Percentiles rank a stretch among this genome's conserved stretches.
These are phyloP conservation scores for Macrophomina pseudophaseolina DNA, from an alignment of 2,329 filamentous ascomycete species.

Conservation along the genomic window DNA sequence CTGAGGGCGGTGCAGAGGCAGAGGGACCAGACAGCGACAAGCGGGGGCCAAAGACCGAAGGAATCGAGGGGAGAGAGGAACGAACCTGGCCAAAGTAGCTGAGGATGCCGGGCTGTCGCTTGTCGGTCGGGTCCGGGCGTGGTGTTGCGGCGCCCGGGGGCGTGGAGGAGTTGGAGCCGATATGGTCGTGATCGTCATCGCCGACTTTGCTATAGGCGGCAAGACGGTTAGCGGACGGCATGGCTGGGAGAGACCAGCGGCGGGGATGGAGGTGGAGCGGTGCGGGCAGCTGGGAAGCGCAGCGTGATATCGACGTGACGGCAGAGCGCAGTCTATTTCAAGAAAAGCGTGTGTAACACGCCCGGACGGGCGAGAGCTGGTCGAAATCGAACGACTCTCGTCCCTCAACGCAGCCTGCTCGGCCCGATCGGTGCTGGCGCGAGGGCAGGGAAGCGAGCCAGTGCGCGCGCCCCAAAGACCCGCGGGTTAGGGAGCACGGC, in stretches of 20 bases:
- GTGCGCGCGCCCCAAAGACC: constrained; percentile 14
- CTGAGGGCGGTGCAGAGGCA: constrained; percentile 43
- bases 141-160: constrained; percentile 92
- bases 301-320: constrained; percentile 20
- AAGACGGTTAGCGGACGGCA: constrained; percentile 42
- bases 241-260: constrained; percentile 29
- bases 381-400: constrained; percentile 31
- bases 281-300: constrained; percentile 2
- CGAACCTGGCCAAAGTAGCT: constrained; percentile 99
- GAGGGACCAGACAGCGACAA: constrained; percentile 46
- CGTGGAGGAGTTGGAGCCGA: constrained; percentile 80
- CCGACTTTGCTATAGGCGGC: constrained; percentile 45
- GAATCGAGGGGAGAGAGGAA: constrained; percentile 60
- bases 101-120: constrained; percentile 88
- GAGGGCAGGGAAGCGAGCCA: constrained; percentile 10
- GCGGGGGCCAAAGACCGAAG: constrained; percentile 54
- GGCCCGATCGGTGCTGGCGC: constrained; percentile 26
- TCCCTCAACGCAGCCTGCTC: constrained; percentile 28
- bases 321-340: constrained; percentile 32
- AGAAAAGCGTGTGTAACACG: constrained; percentile 40
- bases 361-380: constrained; percentile 18
- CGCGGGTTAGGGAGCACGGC: not conserved
- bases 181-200: constrained; percentile 74
- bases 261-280: constrained; percentile 23
- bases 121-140: constrained; percentile 90